These are phyloP conservation scores for Daldinia vernicosa DNA, from an alignment of 495 filamentous ascomycete species.

Conservation along the genomic window DNA sequence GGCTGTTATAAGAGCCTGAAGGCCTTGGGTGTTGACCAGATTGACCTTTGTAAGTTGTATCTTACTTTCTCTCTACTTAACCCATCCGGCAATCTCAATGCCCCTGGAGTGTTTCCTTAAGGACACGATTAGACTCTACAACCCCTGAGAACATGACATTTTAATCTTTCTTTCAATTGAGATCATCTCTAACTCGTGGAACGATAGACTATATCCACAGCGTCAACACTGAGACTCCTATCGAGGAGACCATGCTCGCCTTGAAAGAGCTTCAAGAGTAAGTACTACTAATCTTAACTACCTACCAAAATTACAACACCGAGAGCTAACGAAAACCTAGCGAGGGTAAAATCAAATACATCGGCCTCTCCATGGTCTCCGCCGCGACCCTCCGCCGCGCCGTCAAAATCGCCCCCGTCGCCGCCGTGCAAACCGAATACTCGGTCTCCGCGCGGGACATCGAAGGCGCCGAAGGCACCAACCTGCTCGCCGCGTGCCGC, in stretches of 20 bases:
- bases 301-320: background rate
- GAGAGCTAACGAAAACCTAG: slow-evolving; percentile 23
- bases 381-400: slow-evolving; percentile 55
- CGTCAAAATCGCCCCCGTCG: slow-evolving; percentile 54
- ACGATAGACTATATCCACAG: slow-evolving; percentile 46
- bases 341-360: slow-evolving; percentile 59
- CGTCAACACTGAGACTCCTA: slow-evolving; percentile 51
- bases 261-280: slow-evolving; percentile 62
- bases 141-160: background rate
- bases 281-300: background rate
- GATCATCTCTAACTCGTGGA: slow-evolving; percentile 46
- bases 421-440: slow-evolving; percentile 72
- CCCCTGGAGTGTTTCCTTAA: no score
- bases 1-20: slow-evolving; percentile 57
- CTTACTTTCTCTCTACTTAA: background rate
- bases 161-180: background rate
- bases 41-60: slow-evolving; percentile 54
- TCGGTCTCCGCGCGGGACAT: slow-evolving; percentile 67
- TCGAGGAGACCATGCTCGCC: slow-evolving; percentile 59
- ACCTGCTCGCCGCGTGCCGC: slow-evolving; percentile 63
- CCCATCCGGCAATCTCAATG: background rate
- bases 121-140: no score
- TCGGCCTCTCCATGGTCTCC: slow-evolving; percentile 57
- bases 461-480: slow-evolving; percentile 54
- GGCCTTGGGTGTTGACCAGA: slow-evolving; percentile 53